Evolutionary conservation across 495 filamentous ascomycete species (phyloP), one percentile per base, ranked within the genome.

Genomic region (Friedmanniomyces simplex): DNA sequence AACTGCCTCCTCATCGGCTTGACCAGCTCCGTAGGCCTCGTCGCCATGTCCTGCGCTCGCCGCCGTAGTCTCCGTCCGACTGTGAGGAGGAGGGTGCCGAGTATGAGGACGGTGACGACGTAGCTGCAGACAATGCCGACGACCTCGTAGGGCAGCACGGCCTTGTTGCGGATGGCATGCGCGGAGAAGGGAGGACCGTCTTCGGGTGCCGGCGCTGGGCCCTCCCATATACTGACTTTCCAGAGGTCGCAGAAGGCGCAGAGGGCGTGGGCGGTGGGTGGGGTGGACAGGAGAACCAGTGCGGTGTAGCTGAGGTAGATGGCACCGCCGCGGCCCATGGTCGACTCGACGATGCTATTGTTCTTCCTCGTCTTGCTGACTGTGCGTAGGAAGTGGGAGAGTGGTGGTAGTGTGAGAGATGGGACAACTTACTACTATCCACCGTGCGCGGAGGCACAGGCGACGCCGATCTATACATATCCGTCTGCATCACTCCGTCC

Each of bases 11-110:
- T 24, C 34, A 39, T 36, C 0, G 81, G 76, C 66, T 76, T 77
- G 64, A 83, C 70, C 77, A 86, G 84, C 64, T 86, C 80, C 68
- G 84, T 73, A 53, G 83, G 78, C 30, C 79, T 68, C 0, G 75
- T 69, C 55, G 77, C 73, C 49, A 78, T 80, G 5, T 70, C 67
- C 54, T 81, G 73, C 20, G 82, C 74, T 32, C 71, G 72, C 50
- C 73, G 71, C 60, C 83, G 78, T 53, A 83, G 72, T 55, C 76
- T 78, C 43, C 82, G 73, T 49, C 84, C 83, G 39, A 86, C 71
- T 45, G 81, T 71, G 37, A 95, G 75, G 5, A 95, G 76, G 43
- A 84, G 70, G 4, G 61, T 55, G 41, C 67, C 67, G 16, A 67
- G 30, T 30, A 70, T 59, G 20, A 64, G 24, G 12, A 68, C 63